A percentile compares a stretch with the other conserved stretches of the same genome.
These are phyloP conservation scores for Beauveria sp. DNA, from an alignment of 2,329 filamentous ascomycete genomes.

Conservation along the genomic window DNA sequence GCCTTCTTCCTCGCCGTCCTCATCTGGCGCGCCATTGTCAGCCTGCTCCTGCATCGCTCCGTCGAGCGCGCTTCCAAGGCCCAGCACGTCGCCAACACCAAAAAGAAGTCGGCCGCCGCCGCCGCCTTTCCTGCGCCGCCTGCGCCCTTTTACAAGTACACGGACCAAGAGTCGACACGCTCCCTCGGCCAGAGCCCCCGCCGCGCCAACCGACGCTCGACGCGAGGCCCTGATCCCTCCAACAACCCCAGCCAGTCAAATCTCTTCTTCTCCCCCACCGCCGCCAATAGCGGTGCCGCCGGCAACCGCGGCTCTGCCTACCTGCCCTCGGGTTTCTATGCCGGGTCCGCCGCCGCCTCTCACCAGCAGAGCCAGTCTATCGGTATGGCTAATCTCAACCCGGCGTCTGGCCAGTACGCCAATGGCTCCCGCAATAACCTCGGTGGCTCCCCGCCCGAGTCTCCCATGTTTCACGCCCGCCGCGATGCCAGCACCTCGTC, in stretches of 20 bases:
- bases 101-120: constrained; percentile 26
- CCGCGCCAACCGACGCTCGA: constrained; percentile 44
- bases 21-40: constrained; percentile 79
- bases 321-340: constrained; percentile 85
- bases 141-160: constrained; percentile 58
- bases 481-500: constrained; percentile 56
- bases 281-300: constrained; percentile 56
- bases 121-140: constrained; percentile 51
- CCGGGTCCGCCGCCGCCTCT: constrained; percentile 48
- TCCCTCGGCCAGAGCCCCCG: constrained; percentile 32
- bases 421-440: constrained; percentile 33
- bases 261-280: constrained; percentile 94
- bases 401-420: constrained; percentile 45
- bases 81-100: constrained; percentile 62
- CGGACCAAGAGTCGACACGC: constrained; percentile 48
- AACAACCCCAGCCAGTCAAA: constrained; percentile 57
- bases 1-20: constrained; percentile 76
- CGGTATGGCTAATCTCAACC: constrained; percentile 53
- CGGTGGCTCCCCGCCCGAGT: constrained; percentile 54
- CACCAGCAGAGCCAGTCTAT: constrained; percentile 45
- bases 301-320: constrained; percentile 68
- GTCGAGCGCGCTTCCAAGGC: constrained; percentile 78
- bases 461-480: constrained; percentile 46
- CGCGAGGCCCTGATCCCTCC: constrained; percentile 44
- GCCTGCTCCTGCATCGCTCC: constrained; percentile 84